Conservation (phyloP, 345 rosid genomes). For the Raphanus raphanistrum region DNA sequence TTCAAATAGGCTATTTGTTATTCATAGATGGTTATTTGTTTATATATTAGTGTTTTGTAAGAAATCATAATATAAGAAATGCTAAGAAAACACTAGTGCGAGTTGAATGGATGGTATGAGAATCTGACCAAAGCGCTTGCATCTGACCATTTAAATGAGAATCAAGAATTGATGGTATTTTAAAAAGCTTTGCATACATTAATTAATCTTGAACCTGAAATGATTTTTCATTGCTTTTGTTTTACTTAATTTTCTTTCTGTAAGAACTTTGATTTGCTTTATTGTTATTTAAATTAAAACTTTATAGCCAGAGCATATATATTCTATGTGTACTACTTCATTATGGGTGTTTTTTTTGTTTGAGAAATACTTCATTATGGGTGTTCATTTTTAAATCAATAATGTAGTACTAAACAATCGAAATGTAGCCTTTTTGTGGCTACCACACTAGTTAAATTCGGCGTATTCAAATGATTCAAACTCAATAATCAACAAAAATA, state of each 20-base stretch:
- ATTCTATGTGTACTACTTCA: constrained; percentile 20
- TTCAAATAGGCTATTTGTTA: neutral
- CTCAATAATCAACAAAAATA: constrained; percentile 26
- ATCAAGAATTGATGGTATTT: neutral
- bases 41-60: neutral
- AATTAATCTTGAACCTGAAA: constrained; percentile 6
- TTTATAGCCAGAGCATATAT: constrained; percentile 15
- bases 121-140: neutral
- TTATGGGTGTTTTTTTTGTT: constrained; percentile 17
- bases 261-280: constrained; percentile 1
- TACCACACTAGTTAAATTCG: constrained; percentile 24
- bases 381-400: constrained; percentile 10
- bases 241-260: neutral
- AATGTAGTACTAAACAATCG: neutral
- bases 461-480: constrained; percentile 32
- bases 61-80: neutral
- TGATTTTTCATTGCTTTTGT: constrained; percentile 5
- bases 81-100: neutral
- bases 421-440: constrained; percentile 28
- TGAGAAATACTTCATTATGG: constrained; percentile 7
- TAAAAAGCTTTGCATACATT: neutral
- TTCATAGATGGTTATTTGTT: neutral
- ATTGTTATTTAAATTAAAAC: constrained; percentile 5
- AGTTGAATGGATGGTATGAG: neutral
- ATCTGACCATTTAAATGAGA: neutral